Conservation (phyloP, 345 rosid genomes). For the Rhizophora apiculata region DNA sequence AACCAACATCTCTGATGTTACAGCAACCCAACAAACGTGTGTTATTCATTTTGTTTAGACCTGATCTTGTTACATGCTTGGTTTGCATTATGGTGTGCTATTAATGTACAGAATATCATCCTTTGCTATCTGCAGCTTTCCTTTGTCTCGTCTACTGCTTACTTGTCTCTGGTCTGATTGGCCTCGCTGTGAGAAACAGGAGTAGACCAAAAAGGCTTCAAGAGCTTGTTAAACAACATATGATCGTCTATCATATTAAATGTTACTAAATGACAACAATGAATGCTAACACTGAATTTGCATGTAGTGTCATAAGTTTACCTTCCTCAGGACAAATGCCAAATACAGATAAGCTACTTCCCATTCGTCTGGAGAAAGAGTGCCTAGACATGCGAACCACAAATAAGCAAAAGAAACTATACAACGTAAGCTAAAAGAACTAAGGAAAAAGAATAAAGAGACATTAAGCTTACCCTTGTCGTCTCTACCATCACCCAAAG, state of each 20-base stretch:
- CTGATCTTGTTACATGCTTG: background rate
- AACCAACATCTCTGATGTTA: background rate
- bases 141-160: conserved; percentile 55
- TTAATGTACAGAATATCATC: conserved; percentile 64
- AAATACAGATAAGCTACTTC: conserved; percentile 87
- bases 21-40: background rate
- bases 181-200: conserved; percentile 52
- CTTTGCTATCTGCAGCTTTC: conserved; percentile 69
- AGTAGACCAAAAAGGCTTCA: background rate
- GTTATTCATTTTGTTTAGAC: background rate
- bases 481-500: conserved; percentile 90
- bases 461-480: conserved; percentile 63
- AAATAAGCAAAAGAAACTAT: too few species aligned
- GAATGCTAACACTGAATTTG: background rate
- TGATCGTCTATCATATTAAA: background rate
- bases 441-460: background rate
- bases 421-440: background rate
- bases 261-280: too few species aligned
- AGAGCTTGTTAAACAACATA: background rate
- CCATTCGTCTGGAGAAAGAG: conserved; percentile 91
- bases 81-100: conserved; percentile 13
- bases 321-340: conserved; percentile 87
- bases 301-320: conserved; percentile 15
- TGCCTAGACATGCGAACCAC: conserved; percentile 40
- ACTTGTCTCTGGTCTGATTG: conserved; percentile 52